These are phyloP conservation scores for Cicer pinnatifidum DNA, from an alignment of 306 rosid species.

Conservation along the genomic window DNA sequence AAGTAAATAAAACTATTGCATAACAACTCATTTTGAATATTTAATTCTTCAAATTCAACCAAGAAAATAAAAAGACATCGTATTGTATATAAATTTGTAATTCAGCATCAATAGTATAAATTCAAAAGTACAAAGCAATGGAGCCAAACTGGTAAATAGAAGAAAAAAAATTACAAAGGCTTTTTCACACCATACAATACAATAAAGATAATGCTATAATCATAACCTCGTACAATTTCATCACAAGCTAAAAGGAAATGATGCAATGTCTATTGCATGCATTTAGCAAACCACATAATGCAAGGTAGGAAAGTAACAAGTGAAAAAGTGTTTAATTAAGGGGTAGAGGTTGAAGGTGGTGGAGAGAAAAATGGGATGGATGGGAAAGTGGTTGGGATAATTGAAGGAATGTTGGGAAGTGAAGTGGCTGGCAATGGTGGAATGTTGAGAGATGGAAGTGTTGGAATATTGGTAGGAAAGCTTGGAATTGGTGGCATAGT, in stretches of 20 bases:
- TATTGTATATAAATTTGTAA: no score
- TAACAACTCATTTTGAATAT: no score
- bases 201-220: background rate
- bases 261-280: background rate
- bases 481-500: background rate
- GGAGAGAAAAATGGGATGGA: slow-evolving; percentile 49
- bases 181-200: background rate
- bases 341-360: slow-evolving; percentile 49
- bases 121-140: background rate
- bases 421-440: background rate
- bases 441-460: background rate
- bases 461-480: background rate
- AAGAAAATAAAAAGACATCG: no score
- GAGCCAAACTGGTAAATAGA: background rate
- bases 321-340: slow-evolving; percentile 30
- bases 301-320: background rate
- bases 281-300: background rate
- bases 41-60: no score
- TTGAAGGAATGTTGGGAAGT: background rate
- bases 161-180: background rate
- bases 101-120: no score
- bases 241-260: background rate
- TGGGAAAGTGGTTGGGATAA: slow-evolving; percentile 42
- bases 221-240: background rate
- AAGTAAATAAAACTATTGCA: no score